phyloP scores from a whole-genome alignment of 176 grass and related monocot species.

The Secale cereale region DNA sequence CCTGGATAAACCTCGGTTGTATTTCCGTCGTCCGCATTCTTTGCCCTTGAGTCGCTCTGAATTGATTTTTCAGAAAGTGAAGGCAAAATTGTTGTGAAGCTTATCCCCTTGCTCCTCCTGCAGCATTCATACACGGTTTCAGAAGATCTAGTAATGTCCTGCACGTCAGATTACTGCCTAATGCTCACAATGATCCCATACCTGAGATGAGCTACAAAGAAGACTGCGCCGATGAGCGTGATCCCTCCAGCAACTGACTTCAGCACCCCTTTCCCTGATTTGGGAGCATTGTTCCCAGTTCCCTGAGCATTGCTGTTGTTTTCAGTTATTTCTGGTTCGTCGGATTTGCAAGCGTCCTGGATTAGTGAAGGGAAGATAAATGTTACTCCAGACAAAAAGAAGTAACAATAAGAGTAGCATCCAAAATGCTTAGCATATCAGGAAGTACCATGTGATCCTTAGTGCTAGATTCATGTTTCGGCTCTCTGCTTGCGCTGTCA shows the following conservation, averaged over 20 bases:
- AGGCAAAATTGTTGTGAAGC: slow-evolving; percentile 28
- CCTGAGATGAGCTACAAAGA: slow-evolving; percentile 62
- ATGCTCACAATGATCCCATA: neutral
- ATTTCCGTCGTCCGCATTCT: slow-evolving; percentile 26
- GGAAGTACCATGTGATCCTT: slow-evolving; percentile 8
- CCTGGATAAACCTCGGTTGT: slow-evolving; percentile 29
- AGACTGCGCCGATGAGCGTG: slow-evolving; percentile 41
- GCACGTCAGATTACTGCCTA: neutral
- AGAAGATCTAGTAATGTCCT: neutral
- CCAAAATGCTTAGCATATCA: neutral
- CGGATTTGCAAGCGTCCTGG: slow-evolving; percentile 29
- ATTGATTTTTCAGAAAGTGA: slow-evolving; percentile 36
- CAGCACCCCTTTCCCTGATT: slow-evolving; percentile 46
- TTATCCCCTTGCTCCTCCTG: slow-evolving; percentile 45
- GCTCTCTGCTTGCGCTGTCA: neutral
- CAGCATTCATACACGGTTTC: neutral
- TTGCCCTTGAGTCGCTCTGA: slow-evolving; percentile 18
- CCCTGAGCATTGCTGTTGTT: neutral
- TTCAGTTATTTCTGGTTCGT: neutral
- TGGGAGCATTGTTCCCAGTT: slow-evolving; percentile 14
- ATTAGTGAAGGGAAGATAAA: slow-evolving; percentile 7
- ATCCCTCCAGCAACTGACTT: slow-evolving; percentile 65
- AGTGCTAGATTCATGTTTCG: slow-evolving; percentile 10
- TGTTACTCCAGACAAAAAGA: neutral
- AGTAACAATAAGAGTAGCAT: neutral